Conservation (phyloP, 2,329 filamentous ascomycete species). For the Sporothrix brasiliensis region DNA sequence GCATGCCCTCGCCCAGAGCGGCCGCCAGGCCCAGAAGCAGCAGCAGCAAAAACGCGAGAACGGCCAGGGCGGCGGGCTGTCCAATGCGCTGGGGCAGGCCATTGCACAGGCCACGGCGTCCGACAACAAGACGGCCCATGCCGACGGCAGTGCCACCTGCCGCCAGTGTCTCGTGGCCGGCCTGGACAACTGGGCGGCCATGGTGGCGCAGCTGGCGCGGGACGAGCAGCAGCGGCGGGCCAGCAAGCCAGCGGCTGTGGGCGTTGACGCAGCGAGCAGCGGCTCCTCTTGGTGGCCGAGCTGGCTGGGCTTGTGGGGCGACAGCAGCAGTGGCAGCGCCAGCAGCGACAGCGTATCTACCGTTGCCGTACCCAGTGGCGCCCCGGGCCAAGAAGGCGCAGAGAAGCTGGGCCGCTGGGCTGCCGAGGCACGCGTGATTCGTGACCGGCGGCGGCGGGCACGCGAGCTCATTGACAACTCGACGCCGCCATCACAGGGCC, state of each 20-base stretch:
- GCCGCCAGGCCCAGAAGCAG: constrained; percentile 1
- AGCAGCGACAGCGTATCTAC: constrained; percentile 44
- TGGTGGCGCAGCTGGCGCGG: constrained; percentile 68
- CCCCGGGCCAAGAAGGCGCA: constrained; percentile 33
- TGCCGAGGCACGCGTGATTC: constrained; percentile 58
- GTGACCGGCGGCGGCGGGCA: constrained; percentile 55
- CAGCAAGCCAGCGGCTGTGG: constrained; percentile 14
- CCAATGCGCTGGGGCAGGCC: background rate
- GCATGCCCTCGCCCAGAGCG: constrained; percentile 47
- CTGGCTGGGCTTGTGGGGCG: constrained; percentile 50
- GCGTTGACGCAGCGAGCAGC: constrained; percentile 31
- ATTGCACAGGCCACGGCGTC: background rate
- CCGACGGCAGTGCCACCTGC: constrained; percentile 62
- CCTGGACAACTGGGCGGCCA: constrained; percentile 78
- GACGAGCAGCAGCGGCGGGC: constrained; percentile 45
- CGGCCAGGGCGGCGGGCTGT: background rate
- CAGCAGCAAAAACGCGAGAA: constrained; percentile 10
- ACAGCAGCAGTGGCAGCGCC: constrained; percentile 38
- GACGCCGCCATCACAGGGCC: constrained; percentile 41
- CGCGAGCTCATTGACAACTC: constrained; percentile 57
- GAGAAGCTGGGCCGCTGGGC: constrained; percentile 54
- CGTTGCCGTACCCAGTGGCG: too few relatives aligned
- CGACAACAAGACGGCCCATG: background rate
- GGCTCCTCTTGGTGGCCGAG: constrained; percentile 38
- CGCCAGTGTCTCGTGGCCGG: constrained; percentile 76